These are phyloP conservation scores for Gynandropsis gynandra DNA, from an alignment of 345 rosid species.

Conservation along the genomic window DNA sequence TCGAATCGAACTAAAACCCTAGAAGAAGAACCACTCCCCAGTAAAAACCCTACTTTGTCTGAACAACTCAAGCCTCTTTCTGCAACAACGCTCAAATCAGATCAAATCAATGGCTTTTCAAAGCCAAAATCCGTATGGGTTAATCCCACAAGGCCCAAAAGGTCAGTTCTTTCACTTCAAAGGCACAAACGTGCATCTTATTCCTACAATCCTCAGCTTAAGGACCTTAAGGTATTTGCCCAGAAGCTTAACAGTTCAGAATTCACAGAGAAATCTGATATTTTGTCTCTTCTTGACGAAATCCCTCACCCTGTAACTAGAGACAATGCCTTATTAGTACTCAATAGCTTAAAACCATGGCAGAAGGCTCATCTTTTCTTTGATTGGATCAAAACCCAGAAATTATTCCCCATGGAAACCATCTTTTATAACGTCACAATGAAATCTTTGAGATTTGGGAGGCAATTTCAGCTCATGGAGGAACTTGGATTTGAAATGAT, in stretches of 20 bases:
- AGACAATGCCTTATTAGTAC: constrained; percentile 63
- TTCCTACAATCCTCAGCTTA: constrained; percentile 53
- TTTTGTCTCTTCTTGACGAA: constrained; percentile 39
- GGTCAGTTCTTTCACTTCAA: constrained; percentile 76
- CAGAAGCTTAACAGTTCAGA: constrained; percentile 61
- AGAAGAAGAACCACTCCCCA: constrained; percentile 26
- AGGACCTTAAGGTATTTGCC: constrained; percentile 57
- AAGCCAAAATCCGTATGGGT: constrained; percentile 83
- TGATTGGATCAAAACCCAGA: constrained; percentile 59
- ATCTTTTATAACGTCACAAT: constrained; percentile 71
- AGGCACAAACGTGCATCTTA: constrained; percentile 63
- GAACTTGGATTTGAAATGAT: constrained; percentile 81
- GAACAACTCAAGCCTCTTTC: no score
- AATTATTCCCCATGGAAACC: constrained; percentile 71
- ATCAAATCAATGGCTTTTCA: constrained; percentile 40
- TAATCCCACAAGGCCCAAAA: constrained; percentile 75
- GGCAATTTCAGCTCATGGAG: constrained; percentile 76
- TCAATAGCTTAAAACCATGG: constrained; percentile 66
- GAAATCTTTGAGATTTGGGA: constrained; percentile 83
- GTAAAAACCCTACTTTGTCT: constrained; percentile 55
- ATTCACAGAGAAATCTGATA: constrained; percentile 37
- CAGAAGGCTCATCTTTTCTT: constrained; percentile 60
- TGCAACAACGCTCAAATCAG: constrained; percentile 45
- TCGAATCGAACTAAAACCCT: no score
- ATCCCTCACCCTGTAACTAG: constrained; percentile 49